These are phyloP conservation scores for Pseudogymnoascus sp. DNA, from an alignment of 2,329 filamentous ascomycete genomes.

Conservation along the genomic window DNA sequence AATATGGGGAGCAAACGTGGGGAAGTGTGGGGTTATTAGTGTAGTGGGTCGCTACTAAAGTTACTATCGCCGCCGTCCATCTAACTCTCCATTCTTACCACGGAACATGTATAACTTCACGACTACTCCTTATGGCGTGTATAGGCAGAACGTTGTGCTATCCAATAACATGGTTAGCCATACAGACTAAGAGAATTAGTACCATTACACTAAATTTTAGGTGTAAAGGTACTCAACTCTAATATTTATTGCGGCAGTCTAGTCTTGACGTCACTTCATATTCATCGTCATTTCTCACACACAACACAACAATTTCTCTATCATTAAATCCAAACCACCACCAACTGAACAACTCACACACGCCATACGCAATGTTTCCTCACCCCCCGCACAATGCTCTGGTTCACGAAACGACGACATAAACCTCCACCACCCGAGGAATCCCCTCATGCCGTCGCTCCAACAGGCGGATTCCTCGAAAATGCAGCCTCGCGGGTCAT, in stretches of 20 bases:
- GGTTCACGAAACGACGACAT: not conserved
- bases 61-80: not conserved
- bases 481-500: constrained; percentile 4
- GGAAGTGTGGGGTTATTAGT: not conserved
- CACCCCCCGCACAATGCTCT: not conserved
- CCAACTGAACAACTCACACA: not conserved
- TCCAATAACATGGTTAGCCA: not conserved
- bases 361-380: not conserved
- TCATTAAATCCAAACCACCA: not conserved
- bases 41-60: not conserved
- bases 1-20: not conserved
- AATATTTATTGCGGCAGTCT: not conserved
- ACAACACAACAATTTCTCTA: not conserved
- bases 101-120: not conserved
- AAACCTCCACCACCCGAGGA: not conserved
- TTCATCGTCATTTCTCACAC: not conserved
- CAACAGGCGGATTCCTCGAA: not conserved
- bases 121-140: not conserved
- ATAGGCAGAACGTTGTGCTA: not conserved
- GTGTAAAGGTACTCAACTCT: not conserved
- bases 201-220: not conserved
- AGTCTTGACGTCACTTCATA: not conserved
- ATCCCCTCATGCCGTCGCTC: not conserved
- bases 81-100: not conserved
- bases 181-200: not conserved